A percentile compares a stretch with the other conserved stretches of the same genome.
Conservation (phyloP, 1,139 yeast genomes). For the Spathaspora jeffriesii region DNA sequence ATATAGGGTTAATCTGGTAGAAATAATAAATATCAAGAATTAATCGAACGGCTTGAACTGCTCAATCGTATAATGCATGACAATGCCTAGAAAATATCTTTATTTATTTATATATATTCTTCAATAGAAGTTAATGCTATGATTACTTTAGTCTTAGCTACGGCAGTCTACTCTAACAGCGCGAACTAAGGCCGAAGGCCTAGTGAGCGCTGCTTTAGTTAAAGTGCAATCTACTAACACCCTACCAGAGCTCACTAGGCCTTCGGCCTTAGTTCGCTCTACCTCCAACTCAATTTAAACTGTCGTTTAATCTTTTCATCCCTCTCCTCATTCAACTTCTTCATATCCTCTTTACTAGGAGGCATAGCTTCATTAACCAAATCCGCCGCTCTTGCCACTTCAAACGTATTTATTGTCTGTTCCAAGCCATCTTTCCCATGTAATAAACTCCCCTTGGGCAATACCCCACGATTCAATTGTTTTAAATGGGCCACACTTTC, state of each 20-base stretch:
- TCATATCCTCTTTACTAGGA: conserved; percentile 67
- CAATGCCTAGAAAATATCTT: no score
- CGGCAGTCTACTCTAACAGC: no score
- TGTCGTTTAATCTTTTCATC: conserved; percentile 41
- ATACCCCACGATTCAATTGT: conserved; percentile 58
- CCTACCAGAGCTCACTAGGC: not conserved
- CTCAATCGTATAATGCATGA: no score
- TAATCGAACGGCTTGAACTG: no score
- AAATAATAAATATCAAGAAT: no score
- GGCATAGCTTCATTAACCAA: conserved; percentile 86
- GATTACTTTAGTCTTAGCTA: no score
- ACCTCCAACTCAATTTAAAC: conserved; percentile 30
- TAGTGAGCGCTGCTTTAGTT: no score
- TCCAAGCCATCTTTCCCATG: conserved; percentile 83
- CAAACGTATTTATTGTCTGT: conserved; percentile 71
- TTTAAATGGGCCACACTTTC: conserved; percentile 86
- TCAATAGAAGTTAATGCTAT: no score
- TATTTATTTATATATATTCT: no score
- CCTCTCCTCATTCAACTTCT: conserved; percentile 46
- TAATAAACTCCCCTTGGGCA: conserved; percentile 87
- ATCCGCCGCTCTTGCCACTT: conserved; percentile 85
- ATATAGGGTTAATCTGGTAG: no score
- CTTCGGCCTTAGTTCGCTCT: not conserved
- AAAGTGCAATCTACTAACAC: not conserved
- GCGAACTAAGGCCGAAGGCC: no score